Conservation (phyloP, 2,329 filamentous ascomycete genomes). For the Hypoxylon sp. region DNA sequence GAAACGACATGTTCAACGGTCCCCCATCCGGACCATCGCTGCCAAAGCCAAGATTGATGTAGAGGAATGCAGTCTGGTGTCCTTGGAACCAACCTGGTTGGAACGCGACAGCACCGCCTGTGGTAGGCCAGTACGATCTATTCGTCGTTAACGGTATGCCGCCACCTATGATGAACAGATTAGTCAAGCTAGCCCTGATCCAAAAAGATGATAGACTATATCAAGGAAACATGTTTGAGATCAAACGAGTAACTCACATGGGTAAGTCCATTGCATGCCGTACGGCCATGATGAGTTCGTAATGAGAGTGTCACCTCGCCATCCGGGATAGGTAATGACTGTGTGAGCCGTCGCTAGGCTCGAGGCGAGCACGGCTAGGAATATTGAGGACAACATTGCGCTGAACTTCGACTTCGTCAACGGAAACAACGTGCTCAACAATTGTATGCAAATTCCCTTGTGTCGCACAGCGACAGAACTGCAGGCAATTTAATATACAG, state of each 20-base stretch:
- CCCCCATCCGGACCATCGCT: slow-evolving; percentile 72
- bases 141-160: slow-evolving; percentile 83
- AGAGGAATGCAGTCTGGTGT: slow-evolving; percentile 84
- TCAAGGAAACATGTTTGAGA: neutral
- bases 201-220: slow-evolving; percentile 13
- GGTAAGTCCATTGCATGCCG: slow-evolving; percentile 96
- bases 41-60: slow-evolving; percentile 91
- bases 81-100: slow-evolving; percentile 98
- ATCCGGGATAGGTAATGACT: slow-evolving; percentile 88
- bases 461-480: slow-evolving; percentile 30
- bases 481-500: neutral
- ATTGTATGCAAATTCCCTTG: neutral
- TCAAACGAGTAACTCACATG: slow-evolving; percentile 72
- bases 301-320: slow-evolving; percentile 87
- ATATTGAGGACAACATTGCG: slow-evolving; percentile 63
- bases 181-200: neutral
- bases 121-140: slow-evolving; percentile 91
- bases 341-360: slow-evolving; percentile 75
- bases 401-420: neutral
- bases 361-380: slow-evolving; percentile 61
- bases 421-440: neutral
- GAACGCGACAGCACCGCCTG: slow-evolving; percentile 86
- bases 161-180: slow-evolving; percentile 72
- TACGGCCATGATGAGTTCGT: slow-evolving; percentile 84
- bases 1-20: slow-evolving; percentile 87